phyloP scores from a whole-genome alignment of 73 alveolate genomes.

The Diophrys sp. region DNA sequence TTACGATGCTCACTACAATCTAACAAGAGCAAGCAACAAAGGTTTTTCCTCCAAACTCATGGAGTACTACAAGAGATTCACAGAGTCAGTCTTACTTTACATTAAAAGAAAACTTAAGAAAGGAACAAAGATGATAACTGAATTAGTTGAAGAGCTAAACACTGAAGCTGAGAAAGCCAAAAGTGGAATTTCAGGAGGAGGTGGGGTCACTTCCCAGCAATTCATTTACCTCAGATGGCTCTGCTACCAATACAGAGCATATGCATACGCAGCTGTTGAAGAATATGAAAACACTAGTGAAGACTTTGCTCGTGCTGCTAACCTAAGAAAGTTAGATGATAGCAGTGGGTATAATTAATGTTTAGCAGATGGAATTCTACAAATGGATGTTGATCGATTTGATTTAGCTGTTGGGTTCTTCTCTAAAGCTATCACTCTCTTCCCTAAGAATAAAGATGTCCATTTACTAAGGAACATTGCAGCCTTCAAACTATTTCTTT shows the following conservation, averaged over 20 bases:
- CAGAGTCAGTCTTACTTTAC: constrained; percentile 71
- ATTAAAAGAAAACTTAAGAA: constrained; percentile 76
- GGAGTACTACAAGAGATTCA: constrained; percentile 57
- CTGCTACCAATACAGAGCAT: constrained; percentile 40
- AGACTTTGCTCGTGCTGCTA: constrained; percentile 40
- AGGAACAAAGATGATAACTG: constrained; percentile 64
- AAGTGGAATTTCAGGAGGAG: no score
- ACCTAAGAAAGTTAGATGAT: constrained; percentile 43
- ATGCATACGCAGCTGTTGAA: constrained; percentile 48
- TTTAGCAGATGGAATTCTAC: constrained; percentile 57
- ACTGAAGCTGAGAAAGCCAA: neutral
- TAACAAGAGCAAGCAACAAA: constrained; percentile 58
- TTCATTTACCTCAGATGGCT: constrained; percentile 13
- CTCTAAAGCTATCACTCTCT: constrained; percentile 5
- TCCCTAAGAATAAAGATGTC: constrained; percentile 33
- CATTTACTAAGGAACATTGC: constrained; percentile 31
- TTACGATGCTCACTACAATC: constrained; percentile 76
- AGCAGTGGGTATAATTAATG: constrained; percentile 60
- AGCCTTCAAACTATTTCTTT: constrained; percentile 7
- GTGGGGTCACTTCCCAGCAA: constrained; percentile 17
- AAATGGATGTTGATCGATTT: constrained; percentile 37
- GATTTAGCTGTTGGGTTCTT: constrained; percentile 26
- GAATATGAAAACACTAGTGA: constrained; percentile 35
- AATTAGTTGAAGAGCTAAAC: constrained; percentile 27
- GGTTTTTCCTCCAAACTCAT: constrained; percentile 52